These are phyloP conservation scores for Collybiopsis luxurians DNA, from an alignment of 768 basidiomycete genomes.

Conservation along the genomic window DNA sequence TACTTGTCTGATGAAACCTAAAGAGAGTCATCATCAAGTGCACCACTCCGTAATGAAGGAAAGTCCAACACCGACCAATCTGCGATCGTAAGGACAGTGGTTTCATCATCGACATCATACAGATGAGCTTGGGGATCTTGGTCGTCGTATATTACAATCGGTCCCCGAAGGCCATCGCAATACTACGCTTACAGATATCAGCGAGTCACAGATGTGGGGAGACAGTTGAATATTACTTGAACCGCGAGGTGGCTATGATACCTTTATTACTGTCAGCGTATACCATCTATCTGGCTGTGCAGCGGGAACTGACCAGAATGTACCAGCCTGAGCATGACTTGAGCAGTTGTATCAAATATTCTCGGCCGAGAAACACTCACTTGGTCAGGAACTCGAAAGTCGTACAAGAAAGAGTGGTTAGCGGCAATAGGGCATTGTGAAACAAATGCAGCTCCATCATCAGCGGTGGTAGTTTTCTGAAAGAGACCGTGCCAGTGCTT, in stretches of 20 bases:
- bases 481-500: conserved; percentile 23
- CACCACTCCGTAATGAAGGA: neutral
- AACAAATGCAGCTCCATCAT: conserved; percentile 25
- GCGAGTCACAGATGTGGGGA: too few species aligned
- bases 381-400: conserved; percentile 27
- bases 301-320: conserved; percentile 15
- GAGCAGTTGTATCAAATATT: conserved; percentile 30
- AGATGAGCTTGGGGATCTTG: conserved; percentile 14
- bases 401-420: conserved; percentile 25
- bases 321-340: conserved; percentile 32
- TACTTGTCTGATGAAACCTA: neutral
- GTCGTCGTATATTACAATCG: conserved; percentile 14
- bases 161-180: conserved; percentile 10
- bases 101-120: conserved; percentile 20
- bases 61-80: conserved; percentile 7
- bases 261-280: conserved; percentile 15
- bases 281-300: conserved; percentile 19
- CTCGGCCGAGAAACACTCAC: too few species aligned
- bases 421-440: conserved; percentile 33
- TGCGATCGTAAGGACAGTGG: conserved; percentile 5
- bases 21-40: neutral
- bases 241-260: conserved; percentile 33
- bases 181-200: neutral
- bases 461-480: conserved; percentile 4
- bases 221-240: too few species aligned